Base-by-base conservation (phyloP, 2,329 filamentous ascomycete genomes). In the Epichloe typhina region DNA sequence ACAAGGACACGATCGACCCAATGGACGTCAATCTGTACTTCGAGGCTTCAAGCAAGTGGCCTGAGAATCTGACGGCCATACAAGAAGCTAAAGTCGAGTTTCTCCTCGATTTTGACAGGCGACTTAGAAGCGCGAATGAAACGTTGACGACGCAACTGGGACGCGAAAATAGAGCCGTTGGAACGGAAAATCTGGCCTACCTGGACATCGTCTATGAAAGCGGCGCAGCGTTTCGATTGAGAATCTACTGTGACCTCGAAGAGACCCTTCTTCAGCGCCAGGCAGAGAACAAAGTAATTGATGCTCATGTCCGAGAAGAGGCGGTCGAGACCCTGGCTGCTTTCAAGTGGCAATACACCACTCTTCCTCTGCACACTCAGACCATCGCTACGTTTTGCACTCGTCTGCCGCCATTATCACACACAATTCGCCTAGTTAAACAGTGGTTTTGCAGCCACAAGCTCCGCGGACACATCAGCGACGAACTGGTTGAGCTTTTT, bases 1-100 rank as follows among this genome's bases (percentile, higher is more conserved):
- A 70, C 47, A 72, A 71, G 19, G 69, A 66, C 1, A 58, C 66
- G 17, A 59, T 72, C 50, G 62, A 66, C 26, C 84, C 87, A 0
- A 84, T 90, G 57, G 83, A 94, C 57, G 78, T 94, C 35, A 77
- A 89, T 41, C 75, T 98, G 46, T 90, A 91, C 62, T 97, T 98
- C 59, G 93, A 98, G 69, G 87, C 86, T 4, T 97, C 93, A 6
- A 84, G 82, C 44, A 84, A 88, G 58, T 98, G 93, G 93, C 93
- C 93, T 0, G 90, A 97, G 62, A 88, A 94, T 61, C 69, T 97
- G 8, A 80, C 80, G 3, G 90, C 91, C 5, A 95, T 97, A 51
- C 93, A 98, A 65, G 82, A 89, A 61, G 90, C 89, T 12, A 98
- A 98, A 67, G 79, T 94, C 39, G 93, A 94, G 3, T 95, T 98